These are phyloP conservation scores for Populus simonii DNA, from an alignment of 345 rosid genomes.

Conservation along the genomic window DNA sequence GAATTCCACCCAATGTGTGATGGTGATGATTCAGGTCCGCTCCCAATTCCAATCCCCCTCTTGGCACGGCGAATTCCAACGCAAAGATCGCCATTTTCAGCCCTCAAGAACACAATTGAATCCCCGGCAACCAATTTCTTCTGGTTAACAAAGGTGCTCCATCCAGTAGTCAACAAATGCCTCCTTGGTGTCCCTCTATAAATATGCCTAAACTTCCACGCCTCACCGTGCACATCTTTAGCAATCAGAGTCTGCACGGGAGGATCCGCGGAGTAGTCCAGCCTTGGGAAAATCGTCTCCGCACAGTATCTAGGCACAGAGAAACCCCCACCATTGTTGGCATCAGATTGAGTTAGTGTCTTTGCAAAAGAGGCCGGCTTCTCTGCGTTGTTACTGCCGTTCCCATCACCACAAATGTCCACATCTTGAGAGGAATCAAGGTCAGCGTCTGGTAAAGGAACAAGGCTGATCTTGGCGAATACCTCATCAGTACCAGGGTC, in stretches of 20 bases:
- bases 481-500: conserved; percentile 26
- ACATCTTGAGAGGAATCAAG: conserved; percentile 34
- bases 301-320: conserved; percentile 97
- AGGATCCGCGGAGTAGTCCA: conserved; percentile 43
- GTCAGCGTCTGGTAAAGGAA: conserved; percentile 13
- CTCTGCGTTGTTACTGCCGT: neutral
- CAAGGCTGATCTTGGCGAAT: conserved; percentile 17
- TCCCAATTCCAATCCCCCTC: conserved; percentile 21
- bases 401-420: neutral
- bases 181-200: conserved; percentile 33
- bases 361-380: conserved; percentile 86
- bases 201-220: conserved; percentile 33
- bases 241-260: conserved; percentile 71
- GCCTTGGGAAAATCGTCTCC: conserved; percentile 45
- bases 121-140: conserved; percentile 31
- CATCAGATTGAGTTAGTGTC: conserved; percentile 95
- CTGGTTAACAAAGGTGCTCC: conserved; percentile 30
- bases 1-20: conserved; percentile 13
- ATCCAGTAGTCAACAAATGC: conserved; percentile 32
- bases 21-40: conserved; percentile 8
- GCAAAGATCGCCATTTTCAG: conserved; percentile 28
- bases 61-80: conserved; percentile 30
- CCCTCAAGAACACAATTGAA: conserved; percentile 29
- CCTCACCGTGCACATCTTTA: conserved; percentile 31
- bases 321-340: conserved; percentile 97